phyloP scores from a whole-genome alignment of 306 rosid genomes.

The Comarum palustre region DNA sequence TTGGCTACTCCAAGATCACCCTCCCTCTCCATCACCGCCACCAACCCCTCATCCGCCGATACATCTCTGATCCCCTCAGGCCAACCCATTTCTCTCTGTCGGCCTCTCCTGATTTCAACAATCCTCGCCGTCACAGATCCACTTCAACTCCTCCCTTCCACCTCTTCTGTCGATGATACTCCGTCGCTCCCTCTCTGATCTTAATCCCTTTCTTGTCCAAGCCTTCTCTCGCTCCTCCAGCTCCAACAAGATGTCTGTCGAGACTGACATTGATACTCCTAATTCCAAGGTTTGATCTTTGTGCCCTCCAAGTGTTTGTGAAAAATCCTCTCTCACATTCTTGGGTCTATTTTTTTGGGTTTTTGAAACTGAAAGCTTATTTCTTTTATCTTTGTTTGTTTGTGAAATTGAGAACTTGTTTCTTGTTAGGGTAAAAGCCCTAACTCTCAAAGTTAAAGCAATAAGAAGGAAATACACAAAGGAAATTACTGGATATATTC shows the following conservation, averaged over 20 bases:
- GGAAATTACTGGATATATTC: no score
- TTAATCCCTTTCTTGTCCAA: conserved; percentile 22
- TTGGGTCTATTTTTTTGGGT: not conserved
- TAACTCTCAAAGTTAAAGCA: no score
- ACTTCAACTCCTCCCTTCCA: not conserved
- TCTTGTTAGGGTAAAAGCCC: no score
- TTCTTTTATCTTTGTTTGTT: not conserved
- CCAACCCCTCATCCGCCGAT: conserved; percentile 19
- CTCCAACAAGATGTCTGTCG: conserved; percentile 16
- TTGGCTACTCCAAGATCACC: conserved; percentile 2
- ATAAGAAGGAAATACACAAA: no score
- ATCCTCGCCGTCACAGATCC: conserved; percentile 2
- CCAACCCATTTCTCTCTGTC: not conserved
- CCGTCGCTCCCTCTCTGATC: conserved; percentile 27
- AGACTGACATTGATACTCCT: conserved; percentile 18
- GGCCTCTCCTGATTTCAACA: not conserved
- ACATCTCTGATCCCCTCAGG: conserved; percentile 19
- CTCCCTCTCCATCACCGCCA: not conserved
- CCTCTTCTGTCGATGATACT: not conserved
- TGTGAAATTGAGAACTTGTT: not conserved
- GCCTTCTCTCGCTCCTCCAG: conserved; percentile 16
- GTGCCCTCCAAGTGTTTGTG: not conserved
- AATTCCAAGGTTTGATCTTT: conserved; percentile 31
- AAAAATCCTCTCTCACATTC: not conserved
- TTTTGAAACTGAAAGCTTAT: not conserved